Percentiles rank a stretch among this genome's conserved stretches.
phyloP scores from a whole-genome alignment of 176 grass and related monocot species.

The Triticum monococcum region DNA sequence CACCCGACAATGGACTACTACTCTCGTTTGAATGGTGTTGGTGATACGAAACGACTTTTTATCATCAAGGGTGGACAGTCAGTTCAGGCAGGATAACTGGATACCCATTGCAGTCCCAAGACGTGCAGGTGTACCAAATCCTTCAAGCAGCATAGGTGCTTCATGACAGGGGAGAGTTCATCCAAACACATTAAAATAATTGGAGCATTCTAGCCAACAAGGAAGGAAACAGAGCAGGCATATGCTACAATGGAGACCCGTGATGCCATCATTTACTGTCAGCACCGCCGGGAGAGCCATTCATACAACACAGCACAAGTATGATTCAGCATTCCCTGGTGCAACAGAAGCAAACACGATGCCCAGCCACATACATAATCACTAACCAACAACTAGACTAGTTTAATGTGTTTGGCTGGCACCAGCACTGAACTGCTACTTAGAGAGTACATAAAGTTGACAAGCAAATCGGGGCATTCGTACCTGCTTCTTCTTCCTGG shows the following conservation, averaged over 20 bases:
- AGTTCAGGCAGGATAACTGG: background rate
- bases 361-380: too few species aligned
- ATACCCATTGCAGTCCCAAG: background rate
- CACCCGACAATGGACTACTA: too few species aligned
- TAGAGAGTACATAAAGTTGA: too few species aligned
- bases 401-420: too few species aligned
- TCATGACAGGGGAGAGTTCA: background rate
- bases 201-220: background rate
- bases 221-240: background rate
- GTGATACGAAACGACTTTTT: background rate
- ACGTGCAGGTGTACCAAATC: background rate
- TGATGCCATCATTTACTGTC: too few species aligned
- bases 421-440: background rate
- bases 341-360: too few species aligned
- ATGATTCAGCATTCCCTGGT: background rate
- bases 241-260: background rate
- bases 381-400: background rate
- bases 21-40: background rate
- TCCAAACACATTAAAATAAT: background rate
- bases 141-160: background rate
- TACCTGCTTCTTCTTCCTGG: slow-evolving; percentile 90
- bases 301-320: too few species aligned
- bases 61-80: background rate
- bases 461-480: too few species aligned
- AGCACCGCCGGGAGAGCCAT: too few species aligned